A percentile compares a stretch with the other conserved stretches of the same genome.
These are phyloP conservation scores for Isoetes taiwanensis DNA, from an alignment of 75 land plant species.

Conservation along the genomic window DNA sequence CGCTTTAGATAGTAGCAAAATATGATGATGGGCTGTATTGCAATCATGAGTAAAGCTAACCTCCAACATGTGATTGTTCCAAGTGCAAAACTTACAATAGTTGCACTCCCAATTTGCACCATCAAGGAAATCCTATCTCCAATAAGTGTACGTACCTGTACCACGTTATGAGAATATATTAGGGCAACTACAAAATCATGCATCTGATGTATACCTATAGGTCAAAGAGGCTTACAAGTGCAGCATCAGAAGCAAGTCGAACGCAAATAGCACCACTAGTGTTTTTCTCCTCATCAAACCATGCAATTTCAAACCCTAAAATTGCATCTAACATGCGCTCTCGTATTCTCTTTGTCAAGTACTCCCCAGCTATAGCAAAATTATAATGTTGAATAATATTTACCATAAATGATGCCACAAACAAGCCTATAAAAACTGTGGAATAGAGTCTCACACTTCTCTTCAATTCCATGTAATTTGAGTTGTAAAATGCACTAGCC, in stretches of 20 bases:
- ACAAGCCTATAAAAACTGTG: conserved; percentile 6
- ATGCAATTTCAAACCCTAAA: conserved; percentile 13
- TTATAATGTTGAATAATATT: conserved; percentile 17
- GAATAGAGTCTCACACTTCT: neutral
- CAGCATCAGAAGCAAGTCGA: conserved; percentile 18
- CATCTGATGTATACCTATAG: neutral
- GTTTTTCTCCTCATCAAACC: conserved; percentile 21
- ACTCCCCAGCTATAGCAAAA: conserved; percentile 17
- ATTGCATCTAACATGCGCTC: conserved; percentile 8
- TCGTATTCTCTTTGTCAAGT: conserved; percentile 16
- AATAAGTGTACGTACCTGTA: conserved; percentile 19
- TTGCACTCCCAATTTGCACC: conserved; percentile 1
- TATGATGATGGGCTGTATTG: conserved; percentile 15
- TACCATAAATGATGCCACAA: neutral
- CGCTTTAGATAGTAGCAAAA: conserved; percentile 22
- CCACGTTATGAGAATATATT: neutral
- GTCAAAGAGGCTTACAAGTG: conserved; percentile 4
- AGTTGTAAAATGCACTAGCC: neutral
- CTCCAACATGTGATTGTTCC: conserved; percentile 14
- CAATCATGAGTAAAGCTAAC: conserved; percentile 13
- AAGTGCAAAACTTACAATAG: conserved; percentile 8
- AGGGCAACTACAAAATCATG: neutral
- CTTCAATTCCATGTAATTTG: conserved; percentile 12
- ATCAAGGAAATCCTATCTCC: conserved; percentile 22
- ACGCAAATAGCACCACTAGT: conserved; percentile 19